A percentile compares a stretch with the other conserved stretches of the same genome.
Conservation (phyloP, 768 basidiomycete genomes). For the Hygrophorus pudorinus region DNA sequence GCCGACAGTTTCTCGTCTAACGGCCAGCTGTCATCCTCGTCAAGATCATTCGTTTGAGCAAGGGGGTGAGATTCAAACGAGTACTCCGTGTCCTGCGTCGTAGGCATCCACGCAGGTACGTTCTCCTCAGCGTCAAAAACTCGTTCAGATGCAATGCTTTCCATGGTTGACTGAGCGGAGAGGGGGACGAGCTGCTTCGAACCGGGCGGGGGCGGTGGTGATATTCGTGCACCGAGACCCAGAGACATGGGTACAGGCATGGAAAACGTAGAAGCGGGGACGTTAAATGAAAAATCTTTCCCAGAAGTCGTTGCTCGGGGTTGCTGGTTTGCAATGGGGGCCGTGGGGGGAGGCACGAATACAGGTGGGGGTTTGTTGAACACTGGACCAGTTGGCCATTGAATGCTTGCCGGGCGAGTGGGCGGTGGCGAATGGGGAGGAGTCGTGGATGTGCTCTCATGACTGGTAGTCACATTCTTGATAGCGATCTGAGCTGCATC, state of each 20-base stretch:
- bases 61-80: conserved; percentile 29
- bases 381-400: conserved; percentile 34
- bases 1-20: conserved; percentile 53
- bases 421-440: conserved; percentile 47
- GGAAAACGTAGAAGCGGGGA: conserved; percentile 24
- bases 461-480: conserved; percentile 1
- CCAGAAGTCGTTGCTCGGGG: conserved; percentile 5
- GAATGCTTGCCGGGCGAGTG: conserved; percentile 22
- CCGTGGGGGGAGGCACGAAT: conserved; percentile 33
- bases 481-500: conserved; percentile 3
- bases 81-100: conserved; percentile 51
- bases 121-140: conserved; percentile 40
- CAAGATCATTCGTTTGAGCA: conserved; percentile 24
- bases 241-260: conserved; percentile 36
- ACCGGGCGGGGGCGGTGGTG: conserved; percentile 20
- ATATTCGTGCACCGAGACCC: conserved; percentile 24
- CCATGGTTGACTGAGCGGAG: conserved; percentile 45
- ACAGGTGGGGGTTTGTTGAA: conserved; percentile 52
- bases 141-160: conserved; percentile 39
- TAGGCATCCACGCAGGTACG: conserved; percentile 43
- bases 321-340: conserved; percentile 10
- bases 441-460: conserved; percentile 41
- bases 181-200: conserved; percentile 20
- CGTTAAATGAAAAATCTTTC: conserved; percentile 24
- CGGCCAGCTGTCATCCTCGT: conserved; percentile 71